These are phyloP conservation scores for Calonectria hawksworthii DNA, from an alignment of 2,329 filamentous ascomycete genomes.

Conservation along the genomic window DNA sequence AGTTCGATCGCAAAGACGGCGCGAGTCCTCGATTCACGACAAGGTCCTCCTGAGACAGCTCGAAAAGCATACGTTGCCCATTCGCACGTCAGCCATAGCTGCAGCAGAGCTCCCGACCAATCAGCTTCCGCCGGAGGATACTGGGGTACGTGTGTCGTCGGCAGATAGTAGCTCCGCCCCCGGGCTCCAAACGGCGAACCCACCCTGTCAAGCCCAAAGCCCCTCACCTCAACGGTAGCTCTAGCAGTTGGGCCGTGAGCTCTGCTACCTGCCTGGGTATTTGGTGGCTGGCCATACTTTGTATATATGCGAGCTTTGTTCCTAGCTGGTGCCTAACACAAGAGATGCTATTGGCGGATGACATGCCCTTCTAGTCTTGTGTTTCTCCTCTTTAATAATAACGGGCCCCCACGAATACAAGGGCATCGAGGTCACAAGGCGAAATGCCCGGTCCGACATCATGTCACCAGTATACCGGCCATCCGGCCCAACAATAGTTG, in stretches of 20 bases:
- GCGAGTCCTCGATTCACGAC: slow-evolving; percentile 39
- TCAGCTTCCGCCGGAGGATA: slow-evolving; percentile 31
- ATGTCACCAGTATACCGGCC: slow-evolving; percentile 44
- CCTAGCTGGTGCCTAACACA: not conserved
- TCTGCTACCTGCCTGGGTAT: not conserved
- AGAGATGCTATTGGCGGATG: slow-evolving; percentile 18
- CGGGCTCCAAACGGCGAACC: not conserved
- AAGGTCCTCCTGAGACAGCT: slow-evolving; percentile 46
- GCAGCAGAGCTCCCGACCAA: slow-evolving; percentile 48
- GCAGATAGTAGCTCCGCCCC: slow-evolving; percentile 43
- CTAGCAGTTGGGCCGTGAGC: not conserved
- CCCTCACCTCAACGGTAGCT: not conserved
- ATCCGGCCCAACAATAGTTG: slow-evolving; percentile 22
- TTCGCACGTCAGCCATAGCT: slow-evolving; percentile 48
- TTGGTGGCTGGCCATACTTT: not conserved
- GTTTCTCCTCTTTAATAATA: slow-evolving; percentile 23
- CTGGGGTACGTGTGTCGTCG: slow-evolving; percentile 18
- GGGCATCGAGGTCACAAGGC: slow-evolving; percentile 38
- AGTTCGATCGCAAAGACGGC: slow-evolving; percentile 29
- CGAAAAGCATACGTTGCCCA: slow-evolving; percentile 55
- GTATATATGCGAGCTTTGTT: slow-evolving; percentile 1
- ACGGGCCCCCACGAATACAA: slow-evolving; percentile 35
- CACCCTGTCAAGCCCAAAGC: not conserved
- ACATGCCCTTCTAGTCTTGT: slow-evolving; percentile 23
- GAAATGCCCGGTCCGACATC: slow-evolving; percentile 44